Evolutionary conservation across 108 stramenopile genomes (phyloP).

Genomic region (Conticribra guillardii): DNA sequence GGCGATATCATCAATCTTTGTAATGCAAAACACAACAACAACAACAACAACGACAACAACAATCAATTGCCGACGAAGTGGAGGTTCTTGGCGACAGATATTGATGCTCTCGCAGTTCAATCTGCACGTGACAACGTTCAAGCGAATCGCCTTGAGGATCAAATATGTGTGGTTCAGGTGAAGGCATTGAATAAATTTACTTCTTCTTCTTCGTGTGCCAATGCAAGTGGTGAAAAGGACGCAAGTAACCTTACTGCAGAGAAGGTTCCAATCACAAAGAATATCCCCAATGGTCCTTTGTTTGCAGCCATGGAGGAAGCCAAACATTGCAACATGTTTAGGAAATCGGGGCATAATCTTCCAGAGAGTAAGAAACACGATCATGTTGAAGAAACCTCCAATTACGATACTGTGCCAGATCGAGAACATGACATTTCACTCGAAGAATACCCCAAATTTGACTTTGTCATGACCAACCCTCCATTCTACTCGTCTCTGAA

Average conservation of each 20-base stretch:
- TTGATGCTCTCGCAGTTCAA: constrained; percentile 78
- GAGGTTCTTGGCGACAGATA: constrained; percentile 82
- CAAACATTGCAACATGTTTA: constrained; percentile 8
- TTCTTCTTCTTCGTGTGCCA: background rate
- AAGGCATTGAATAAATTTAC: constrained; percentile 30
- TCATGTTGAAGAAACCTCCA: no score
- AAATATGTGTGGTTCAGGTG: constrained; percentile 61
- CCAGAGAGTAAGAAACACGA: constrained; percentile 1
- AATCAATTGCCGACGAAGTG: no score
- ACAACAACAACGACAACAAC: constrained; percentile 6
- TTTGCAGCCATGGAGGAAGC: constrained; percentile 36
- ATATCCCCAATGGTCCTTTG: constrained; percentile 15
- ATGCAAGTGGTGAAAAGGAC: background rate
- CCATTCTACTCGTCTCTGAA: constrained; percentile 83
- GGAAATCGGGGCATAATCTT: background rate
- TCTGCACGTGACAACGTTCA: constrained; percentile 74
- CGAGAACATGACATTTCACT: background rate
- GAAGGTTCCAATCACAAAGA: background rate
- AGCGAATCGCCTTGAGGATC: constrained; percentile 65
- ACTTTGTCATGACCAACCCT: constrained; percentile 94
- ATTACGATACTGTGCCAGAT: background rate
- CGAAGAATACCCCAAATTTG: constrained; percentile 38
- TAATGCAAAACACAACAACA: background rate
- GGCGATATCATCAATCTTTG: background rate
- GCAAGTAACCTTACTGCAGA: no score